A percentile compares a stretch with the other conserved stretches of the same genome.
phyloP scores from a whole-genome alignment of 306 rosid genomes.

The Prosopis cineraria region DNA sequence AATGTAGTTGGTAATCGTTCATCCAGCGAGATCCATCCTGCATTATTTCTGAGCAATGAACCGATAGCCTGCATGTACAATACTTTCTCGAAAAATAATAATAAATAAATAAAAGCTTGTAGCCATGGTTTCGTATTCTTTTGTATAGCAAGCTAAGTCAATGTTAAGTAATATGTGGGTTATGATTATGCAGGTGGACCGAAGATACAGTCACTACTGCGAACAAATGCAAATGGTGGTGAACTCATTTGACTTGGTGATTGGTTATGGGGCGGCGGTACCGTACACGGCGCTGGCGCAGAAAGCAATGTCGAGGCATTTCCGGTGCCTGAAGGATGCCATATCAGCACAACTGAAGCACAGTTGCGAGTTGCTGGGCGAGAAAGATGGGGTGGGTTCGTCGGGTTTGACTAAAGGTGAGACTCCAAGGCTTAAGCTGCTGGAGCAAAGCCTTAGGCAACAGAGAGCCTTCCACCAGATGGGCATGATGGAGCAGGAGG shows the following conservation, averaged over 20 bases:
- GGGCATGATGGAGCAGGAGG: constrained; percentile 99
- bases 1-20: constrained; percentile 9
- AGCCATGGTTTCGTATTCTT: neutral
- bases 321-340: constrained; percentile 91
- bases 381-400: constrained; percentile 75
- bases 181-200: constrained; percentile 69
- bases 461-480: constrained; percentile 94
- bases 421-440: constrained; percentile 86
- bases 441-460: constrained; percentile 89
- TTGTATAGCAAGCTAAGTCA: neutral
- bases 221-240: constrained; percentile 98
- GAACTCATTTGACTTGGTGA: constrained; percentile 84
- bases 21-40: constrained; percentile 13
- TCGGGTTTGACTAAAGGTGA: constrained; percentile 92
- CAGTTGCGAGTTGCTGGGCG: constrained; percentile 80
- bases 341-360: constrained; percentile 69
- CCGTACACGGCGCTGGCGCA: constrained; percentile 95
- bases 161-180: neutral
- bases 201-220: constrained; percentile 89
- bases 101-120: neutral
- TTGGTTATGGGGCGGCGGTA: constrained; percentile 92
- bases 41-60: constrained; percentile 20
- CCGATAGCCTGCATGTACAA: constrained; percentile 28
- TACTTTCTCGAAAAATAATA: neutral
- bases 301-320: constrained; percentile 96